Base-by-base conservation (phyloP, 345 rosid species). In the Kernera saxatilis region DNA sequence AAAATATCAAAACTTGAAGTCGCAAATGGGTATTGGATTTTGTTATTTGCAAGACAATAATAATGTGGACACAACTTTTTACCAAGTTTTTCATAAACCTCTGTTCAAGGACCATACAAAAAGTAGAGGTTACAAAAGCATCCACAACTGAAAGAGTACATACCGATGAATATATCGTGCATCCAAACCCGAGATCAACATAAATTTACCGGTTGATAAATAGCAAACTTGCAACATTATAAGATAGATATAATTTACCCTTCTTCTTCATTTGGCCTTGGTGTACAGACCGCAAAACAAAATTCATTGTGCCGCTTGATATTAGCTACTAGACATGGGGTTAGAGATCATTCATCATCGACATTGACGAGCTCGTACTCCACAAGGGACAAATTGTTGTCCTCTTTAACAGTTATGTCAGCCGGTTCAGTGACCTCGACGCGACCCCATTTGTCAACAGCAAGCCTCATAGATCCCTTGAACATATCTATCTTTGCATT, bases 391-490 rank as follows among this genome's bases (percentile, higher is more conserved):
- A 80, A 6, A 78, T 80, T 80, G 75, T 76, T 82, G 27, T 82
- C 84, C 3, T 78, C 82, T 48, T 80, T 80, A 43, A 84, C 82
- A 41, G 18, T 72, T 36, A 82, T 71, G 2, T 71, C 69, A 13
- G 63, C 78, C 0, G 84, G 83, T 30, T 82, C 80, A 5, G 68
- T 69, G 44, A 61, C 82, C 50, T 84, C 84, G 2, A 80, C 39
- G 19, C 79, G 84, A 44, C 88, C 88, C 86, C 86, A 84, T 80
- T 80, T 84, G 79, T 84, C 88, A 39, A 84, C 85, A 41, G 85
- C 88, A 50, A 82, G 66, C 75, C 88, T 82, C 85, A 84, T 80
- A 0, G 85, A 80, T 46, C 85, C 84, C 55, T 80, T 84, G 51
- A 82, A 84, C 88, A 82, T 82, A 39, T 82, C 88, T 8, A 84